phyloP scores from a whole-genome alignment of 2,329 filamentous ascomycete species.

The Neonectria magnoliae region DNA sequence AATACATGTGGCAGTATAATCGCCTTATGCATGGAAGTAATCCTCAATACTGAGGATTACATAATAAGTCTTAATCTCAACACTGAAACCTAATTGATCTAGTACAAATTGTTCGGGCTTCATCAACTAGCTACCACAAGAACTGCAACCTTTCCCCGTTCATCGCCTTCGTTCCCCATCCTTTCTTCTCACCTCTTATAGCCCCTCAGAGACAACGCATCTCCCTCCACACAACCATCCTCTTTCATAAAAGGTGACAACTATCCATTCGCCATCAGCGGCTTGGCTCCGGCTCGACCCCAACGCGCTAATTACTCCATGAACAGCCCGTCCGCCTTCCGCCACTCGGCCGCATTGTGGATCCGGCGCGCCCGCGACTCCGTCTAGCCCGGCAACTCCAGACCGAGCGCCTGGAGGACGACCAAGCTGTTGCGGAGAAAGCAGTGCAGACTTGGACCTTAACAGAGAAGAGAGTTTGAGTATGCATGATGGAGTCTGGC shows the following conservation, averaged over 20 bases:
- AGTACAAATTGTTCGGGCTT: not conserved
- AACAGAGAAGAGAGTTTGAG: conserved; percentile 2
- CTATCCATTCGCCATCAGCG: not conserved
- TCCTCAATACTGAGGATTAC: not conserved
- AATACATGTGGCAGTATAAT: not conserved
- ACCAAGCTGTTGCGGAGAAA: no score
- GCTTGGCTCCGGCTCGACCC: not conserved
- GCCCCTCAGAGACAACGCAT: not conserved
- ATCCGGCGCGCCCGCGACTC: not conserved
- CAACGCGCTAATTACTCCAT: not conserved
- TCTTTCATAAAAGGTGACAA: not conserved
- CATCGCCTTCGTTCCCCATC: not conserved
- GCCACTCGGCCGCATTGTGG: conserved; percentile 22
- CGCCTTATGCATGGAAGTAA: not conserved
- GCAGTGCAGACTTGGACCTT: not conserved
- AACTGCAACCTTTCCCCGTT: not conserved
- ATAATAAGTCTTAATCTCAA: not conserved
- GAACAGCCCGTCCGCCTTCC: conserved; percentile 1
- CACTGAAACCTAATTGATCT: not conserved
- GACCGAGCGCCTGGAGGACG: not conserved
- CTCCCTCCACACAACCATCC: not conserved
- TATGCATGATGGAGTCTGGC: not conserved
- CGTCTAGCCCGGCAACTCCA: conserved; percentile 12
- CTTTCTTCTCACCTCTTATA: not conserved
- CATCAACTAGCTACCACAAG: not conserved